Conservation (phyloP, 116 monocot species). For the Phalaenopsis hybrid region DNA sequence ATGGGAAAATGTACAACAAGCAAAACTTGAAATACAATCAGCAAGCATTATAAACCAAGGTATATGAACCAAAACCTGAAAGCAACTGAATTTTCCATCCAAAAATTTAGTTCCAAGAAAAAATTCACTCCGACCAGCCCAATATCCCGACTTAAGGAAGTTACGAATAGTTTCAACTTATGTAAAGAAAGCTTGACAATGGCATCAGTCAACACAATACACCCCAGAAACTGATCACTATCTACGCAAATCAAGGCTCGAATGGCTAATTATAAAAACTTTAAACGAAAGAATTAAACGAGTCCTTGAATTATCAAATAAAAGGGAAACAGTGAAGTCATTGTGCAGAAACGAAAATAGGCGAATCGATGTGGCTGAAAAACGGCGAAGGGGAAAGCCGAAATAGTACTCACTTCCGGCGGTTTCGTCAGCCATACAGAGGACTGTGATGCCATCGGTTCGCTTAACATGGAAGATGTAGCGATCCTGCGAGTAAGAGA, state of each 20-base stretch:
- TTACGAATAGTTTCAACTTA: too few relatives aligned
- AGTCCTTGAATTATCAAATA: neutral
- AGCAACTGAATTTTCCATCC: too few relatives aligned
- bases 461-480: constrained; percentile 89
- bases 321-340: neutral
- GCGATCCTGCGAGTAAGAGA: constrained; percentile 90
- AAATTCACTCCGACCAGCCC: too few relatives aligned
- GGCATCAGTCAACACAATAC: too few relatives aligned
- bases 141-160: too few relatives aligned
- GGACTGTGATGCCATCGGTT: constrained; percentile 91
- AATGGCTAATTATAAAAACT: neutral
- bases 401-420: constrained; percentile 56
- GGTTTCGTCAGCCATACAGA: constrained; percentile 90
- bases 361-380: neutral
- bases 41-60: too few relatives aligned
- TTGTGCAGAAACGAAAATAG: neutral
- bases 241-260: neutral
- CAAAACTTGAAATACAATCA: too few relatives aligned
- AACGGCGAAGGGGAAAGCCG: neutral
- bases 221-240: neutral
- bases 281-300: neutral
- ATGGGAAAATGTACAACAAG: too few relatives aligned
- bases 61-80: too few relatives aligned
- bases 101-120: too few relatives aligned
- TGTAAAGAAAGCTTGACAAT: too few relatives aligned